A percentile compares a stretch with the other conserved stretches of the same genome.
Evolutionary conservation across 2,329 filamentous ascomycete genomes (phyloP).

Genomic region (Colletotrichum filicis): DNA sequence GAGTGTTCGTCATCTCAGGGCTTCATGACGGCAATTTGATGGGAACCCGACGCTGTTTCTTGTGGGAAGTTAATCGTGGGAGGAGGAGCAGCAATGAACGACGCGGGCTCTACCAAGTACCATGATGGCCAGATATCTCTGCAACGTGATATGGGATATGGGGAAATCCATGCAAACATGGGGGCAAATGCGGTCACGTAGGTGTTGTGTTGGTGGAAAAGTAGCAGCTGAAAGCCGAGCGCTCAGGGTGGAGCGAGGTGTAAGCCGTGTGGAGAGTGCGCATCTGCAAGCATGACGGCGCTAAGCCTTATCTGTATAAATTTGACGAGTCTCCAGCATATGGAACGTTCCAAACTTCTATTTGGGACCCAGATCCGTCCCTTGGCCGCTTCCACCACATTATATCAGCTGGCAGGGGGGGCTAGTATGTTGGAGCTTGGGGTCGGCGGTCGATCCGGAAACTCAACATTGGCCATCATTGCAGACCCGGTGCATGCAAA

Average conservation of each 20-base stretch:
- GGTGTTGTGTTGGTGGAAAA: neutral
- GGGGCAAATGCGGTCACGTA: neutral
- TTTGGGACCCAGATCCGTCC: neutral
- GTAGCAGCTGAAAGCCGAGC: neutral
- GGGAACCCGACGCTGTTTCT: neutral
- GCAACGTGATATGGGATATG: neutral
- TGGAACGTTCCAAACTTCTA: constrained; percentile 9
- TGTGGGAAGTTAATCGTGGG: too few relatives aligned
- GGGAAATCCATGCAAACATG: neutral
- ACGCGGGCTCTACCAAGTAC: too few relatives aligned
- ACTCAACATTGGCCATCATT: neutral
- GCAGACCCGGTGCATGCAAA: neutral
- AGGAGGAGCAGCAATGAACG: too few relatives aligned
- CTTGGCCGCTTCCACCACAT: neutral
- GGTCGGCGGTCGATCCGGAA: neutral
- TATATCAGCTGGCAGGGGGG: neutral
- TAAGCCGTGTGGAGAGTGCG: neutral
- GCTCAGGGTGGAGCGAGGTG: neutral
- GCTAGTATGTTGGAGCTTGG: neutral
- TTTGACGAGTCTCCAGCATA: constrained; percentile 46
- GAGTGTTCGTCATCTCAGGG: neutral
- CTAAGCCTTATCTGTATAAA: constrained; percentile 52
- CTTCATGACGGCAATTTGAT: neutral
- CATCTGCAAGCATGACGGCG: constrained; percentile 31
- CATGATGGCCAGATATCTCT: neutral